Base-by-base conservation (phyloP, 495 filamentous ascomycete genomes). In the Penicillium dipodomyicola region DNA sequence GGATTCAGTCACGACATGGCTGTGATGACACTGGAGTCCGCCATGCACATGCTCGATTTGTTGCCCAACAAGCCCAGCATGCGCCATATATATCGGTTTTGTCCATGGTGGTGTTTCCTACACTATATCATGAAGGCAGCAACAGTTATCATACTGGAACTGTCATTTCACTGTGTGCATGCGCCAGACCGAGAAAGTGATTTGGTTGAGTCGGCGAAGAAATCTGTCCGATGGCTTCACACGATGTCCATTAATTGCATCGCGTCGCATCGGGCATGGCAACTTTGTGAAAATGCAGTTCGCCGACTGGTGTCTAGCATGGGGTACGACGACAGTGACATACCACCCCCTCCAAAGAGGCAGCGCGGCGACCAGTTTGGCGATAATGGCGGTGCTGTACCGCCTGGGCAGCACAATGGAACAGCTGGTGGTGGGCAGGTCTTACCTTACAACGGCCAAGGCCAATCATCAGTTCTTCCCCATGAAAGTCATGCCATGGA, bases 91-190 rank as follows among this genome's bases (percentile, higher is more conserved):
- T 85, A 86, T 57, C 61, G 73, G 20, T 67, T 80, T 14, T 72
- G 76, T 7, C 84, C 84, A 17, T 89, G 85, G 85, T 89, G 84
- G 84, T 78, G 76, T 45, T 70, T 84, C 5, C 67, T 89, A 7
- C 86, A 87, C 57, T 82, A 83, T 54, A 65, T 89, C 22, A 85
- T 86, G 75, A 83, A 87, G 65, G 77, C 84, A 3, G 72, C 79
- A 2, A 80, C 78, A 1, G 76, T 87, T 10, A 69, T 88, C 6
- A 77, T 88, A 56, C 73, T 87, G 17, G 86, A 88, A 59, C 67
- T 85, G 32, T 81, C 83, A 2, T 83, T 85, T 57, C 72, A 75
- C 43, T 70, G 73, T 45, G 69, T 81, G 40, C 84, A 87, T 60
- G 71, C 77, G 43, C 82, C 80, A 15, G 63, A 75, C 22, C 73